Evolutionary conservation across 148 eudicot genomes (phyloP).

Genomic region (Rhododendron mucronatum): DNA sequence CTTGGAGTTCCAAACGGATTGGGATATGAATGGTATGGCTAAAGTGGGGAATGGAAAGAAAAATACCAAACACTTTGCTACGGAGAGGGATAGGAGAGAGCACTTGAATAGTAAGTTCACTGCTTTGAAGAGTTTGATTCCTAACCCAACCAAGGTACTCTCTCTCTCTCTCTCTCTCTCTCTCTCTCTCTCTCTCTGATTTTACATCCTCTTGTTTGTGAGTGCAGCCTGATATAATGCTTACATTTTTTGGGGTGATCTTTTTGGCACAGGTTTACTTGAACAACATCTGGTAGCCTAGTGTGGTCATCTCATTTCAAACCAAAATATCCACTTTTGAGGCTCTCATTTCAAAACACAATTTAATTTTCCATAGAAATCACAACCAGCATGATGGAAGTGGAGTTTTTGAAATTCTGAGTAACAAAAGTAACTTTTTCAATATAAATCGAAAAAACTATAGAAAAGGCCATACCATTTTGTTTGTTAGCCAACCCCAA

Average conservation of each 20-base stretch:
- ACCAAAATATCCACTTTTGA: neutral
- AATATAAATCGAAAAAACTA: neutral
- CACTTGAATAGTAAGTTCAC: slow-evolving; percentile 53
- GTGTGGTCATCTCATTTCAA: neutral
- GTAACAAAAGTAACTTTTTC: neutral
- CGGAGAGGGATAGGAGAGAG: slow-evolving; percentile 75
- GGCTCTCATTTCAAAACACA: neutral
- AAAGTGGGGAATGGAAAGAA: slow-evolving; percentile 45
- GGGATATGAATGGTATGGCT: slow-evolving; percentile 37
- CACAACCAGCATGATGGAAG: neutral
- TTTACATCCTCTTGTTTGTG: neutral
- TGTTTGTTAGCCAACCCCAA: neutral
- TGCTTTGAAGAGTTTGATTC: slow-evolving; percentile 52
- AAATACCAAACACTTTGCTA: slow-evolving; percentile 54
- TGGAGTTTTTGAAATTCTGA: neutral
- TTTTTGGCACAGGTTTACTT: neutral
- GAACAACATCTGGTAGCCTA: neutral
- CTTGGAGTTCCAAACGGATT: slow-evolving; percentile 49
- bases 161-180: neutral
- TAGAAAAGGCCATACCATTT: neutral
- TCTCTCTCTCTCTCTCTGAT: neutral
- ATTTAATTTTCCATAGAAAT: neutral
- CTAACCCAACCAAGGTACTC: slow-evolving; percentile 75
- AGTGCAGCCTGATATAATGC: neutral
- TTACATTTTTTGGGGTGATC: neutral